A percentile compares a stretch with the other conserved stretches of the same genome.
These are phyloP conservation scores for Chalara sp. DNA, from an alignment of 2,329 filamentous ascomycete species.

Conservation along the genomic window DNA sequence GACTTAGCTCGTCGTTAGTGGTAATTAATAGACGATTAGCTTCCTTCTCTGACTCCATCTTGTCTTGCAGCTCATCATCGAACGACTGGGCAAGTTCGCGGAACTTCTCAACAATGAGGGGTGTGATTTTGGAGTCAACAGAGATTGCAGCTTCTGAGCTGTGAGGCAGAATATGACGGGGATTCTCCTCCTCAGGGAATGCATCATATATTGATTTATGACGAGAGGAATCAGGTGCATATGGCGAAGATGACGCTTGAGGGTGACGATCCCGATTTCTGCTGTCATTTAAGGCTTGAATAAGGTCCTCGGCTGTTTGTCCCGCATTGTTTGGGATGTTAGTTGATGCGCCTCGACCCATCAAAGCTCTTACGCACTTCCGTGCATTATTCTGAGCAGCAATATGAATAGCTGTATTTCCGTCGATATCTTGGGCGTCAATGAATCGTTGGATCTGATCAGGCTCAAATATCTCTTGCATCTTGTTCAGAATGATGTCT, in stretches of 20 bases:
- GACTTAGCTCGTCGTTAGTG: constrained; percentile 60
- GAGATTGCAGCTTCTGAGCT: constrained; percentile 61
- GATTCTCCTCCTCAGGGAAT: constrained; percentile 5
- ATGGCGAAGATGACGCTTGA: constrained; percentile 66
- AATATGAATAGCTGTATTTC: constrained; percentile 76
- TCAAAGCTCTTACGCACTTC: constrained; percentile 77
- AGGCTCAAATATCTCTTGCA: constrained; percentile 70
- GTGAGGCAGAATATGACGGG: constrained; percentile 25
- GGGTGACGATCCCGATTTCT: constrained; percentile 53
- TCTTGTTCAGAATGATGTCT: constrained; percentile 81
- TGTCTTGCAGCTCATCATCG: constrained; percentile 69
- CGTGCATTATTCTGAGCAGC: constrained; percentile 78
- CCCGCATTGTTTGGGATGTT: constrained; percentile 78
- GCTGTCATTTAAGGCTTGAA: constrained; percentile 66
- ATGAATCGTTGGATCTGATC: constrained; percentile 72
- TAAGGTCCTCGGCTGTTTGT: constrained; percentile 77
- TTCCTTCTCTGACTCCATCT: constrained; percentile 62
- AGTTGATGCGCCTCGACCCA: constrained; percentile 74
- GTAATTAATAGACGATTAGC: constrained; percentile 59
- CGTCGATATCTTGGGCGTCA: constrained; percentile 75
- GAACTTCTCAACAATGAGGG: constrained; percentile 65
- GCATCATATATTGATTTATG: constrained; percentile 45
- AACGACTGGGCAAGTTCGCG: constrained; percentile 63
- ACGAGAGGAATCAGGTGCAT: constrained; percentile 51
- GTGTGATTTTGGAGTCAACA: constrained; percentile 62